Evolutionary conservation across 176 grass and related monocot genomes (phyloP), one percentile per base, ranked within the genome.

Genomic region (Eleusine indica): DNA sequence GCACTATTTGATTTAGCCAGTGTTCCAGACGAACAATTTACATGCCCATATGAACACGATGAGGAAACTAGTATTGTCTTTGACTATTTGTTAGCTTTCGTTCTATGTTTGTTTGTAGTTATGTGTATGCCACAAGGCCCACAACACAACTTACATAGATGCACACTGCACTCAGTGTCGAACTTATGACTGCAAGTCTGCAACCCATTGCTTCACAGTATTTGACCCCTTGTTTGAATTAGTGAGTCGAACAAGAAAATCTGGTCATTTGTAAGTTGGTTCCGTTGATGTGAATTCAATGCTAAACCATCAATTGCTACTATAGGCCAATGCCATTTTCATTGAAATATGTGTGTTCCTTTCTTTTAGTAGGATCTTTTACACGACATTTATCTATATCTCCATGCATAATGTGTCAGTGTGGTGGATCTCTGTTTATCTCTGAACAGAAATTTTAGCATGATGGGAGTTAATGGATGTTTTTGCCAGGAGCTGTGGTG

Each of bases 101-200:
- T 57, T 13, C 17, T 76, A 62, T 76, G 58, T 39, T 88, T 70
- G 14, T 39, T 61, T 84, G 14, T 58, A 69, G 12, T 60, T 78
- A 19, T 37, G 6, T 66, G 10, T 62, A 5, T 68, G 9, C 18
- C 4, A 37, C 1, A 47, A 47, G 6, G 9, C 42, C 6, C 32
- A 35, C 32, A 42, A 53, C 44, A 86, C 3, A 60, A 3, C 43
- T 52, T 7, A 6, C 29, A 9, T 3, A 67, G 16, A 63, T 30
- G 4, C 3, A 58, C 17, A 64, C 22, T 0, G 0, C 49, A 61
- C 58, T 74, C 74, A 6, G 19, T 64, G 16, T 52, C 28, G 47
- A 64, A 40, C 53, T 41, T 66, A 44, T 80, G 43, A 3, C 4
- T 2, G 3, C 51, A 35, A 63, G 32, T 35, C 32, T 35, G 32